Evolutionary conservation across 305 asterid genomes (phyloP), one percentile per base, ranked within the genome.

Genomic region (Solanum hybrid): DNA sequence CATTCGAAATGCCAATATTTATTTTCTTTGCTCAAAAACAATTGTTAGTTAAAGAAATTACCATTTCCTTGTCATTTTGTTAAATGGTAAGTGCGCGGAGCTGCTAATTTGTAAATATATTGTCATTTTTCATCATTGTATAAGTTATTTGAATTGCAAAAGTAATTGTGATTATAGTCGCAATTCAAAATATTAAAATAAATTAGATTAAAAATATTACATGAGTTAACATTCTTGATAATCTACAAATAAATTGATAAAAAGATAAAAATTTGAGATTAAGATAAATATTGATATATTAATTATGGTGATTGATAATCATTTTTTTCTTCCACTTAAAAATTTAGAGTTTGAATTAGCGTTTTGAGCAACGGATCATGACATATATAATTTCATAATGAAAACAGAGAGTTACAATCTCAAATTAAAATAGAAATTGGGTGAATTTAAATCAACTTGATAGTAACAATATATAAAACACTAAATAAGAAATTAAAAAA

Each of bases 341-440:
- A 61, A 61, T 61, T 2, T 61, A 0, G 0, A 61, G 1, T 22
- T 61, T 8, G 12, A 20, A 61, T 16, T 0, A 51, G 3, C 3
- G 1, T 5, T 51, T 51, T 51, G 64, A 51, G 22, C 11, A 20
- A 7, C 2, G 11, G 10, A 61, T 61, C 71, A 22, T 20, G n/a
- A 61, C 1, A 1, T 61, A 3, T 3, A 3, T 0, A 61, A 0
- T 61, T 0, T 20, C 10, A 1, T 20, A 51, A 51, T 0, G n/a
- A n/a, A n/a, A n/a, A n/a, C n/a, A 61, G 0, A 61, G 0, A 1
- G 5, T 61, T 57, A 8, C 4, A 61, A 20, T 2, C 0, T 61
- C 26, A 61, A 61, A 61, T 61, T 20, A 61, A 61, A 46, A 46
- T 46, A 46, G 8, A 14, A 46, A 46, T 46, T 46, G 0, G 8